phyloP scores from a whole-genome alignment of 345 rosid genomes.

The Eucalyptus coolabah region DNA sequence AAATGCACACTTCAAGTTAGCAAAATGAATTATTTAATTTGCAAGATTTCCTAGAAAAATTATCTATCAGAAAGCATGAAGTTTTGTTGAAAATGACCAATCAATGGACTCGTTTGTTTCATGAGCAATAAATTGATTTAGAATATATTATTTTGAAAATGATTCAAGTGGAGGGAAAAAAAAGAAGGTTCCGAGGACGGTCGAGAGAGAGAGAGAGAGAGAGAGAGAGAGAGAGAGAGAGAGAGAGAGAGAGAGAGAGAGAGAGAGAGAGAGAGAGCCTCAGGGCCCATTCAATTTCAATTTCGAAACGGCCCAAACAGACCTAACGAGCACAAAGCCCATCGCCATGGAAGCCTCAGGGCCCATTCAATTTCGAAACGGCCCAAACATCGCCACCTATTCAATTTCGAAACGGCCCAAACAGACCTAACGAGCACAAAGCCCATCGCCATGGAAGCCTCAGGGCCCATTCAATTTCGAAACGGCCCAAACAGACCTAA shows the following conservation, averaged over 20 bases:
- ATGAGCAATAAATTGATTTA: not conserved
- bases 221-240: not conserved
- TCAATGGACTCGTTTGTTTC: not conserved
- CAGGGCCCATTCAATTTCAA: no score
- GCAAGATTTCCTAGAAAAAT: fast-evolving
- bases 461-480: not conserved
- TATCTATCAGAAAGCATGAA: no score
- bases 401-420: no score
- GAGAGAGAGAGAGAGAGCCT: not conserved
- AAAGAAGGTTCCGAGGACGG: fast-evolving
- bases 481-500: not conserved
- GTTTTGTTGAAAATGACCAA: no score
- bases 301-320: no score
- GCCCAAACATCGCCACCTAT: no score
- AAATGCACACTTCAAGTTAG: not conserved
- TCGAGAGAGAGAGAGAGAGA: fast-evolving
- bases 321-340: no score
- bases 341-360: not conserved
- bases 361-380: not conserved
- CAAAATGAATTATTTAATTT: not conserved
- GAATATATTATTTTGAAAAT: not conserved
- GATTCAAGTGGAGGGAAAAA: not conserved
- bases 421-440: no score
- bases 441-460: not conserved
- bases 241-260: not conserved